A percentile compares a stretch with the other conserved stretches of the same genome.
These are phyloP conservation scores for Passalora sequoiae DNA, from an alignment of 2,329 filamentous ascomycete genomes.

Conservation along the genomic window DNA sequence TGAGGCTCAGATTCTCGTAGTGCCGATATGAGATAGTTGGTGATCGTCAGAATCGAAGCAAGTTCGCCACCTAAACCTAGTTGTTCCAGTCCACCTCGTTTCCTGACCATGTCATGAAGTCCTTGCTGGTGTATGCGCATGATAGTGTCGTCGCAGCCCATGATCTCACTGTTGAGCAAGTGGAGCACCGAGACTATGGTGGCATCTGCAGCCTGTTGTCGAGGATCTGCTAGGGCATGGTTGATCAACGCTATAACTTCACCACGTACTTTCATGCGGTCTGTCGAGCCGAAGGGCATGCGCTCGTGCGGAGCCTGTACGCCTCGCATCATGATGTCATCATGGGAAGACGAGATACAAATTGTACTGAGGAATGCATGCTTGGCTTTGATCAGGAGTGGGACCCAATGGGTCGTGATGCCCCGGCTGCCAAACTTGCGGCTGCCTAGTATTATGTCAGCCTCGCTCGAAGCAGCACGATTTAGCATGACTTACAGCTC, in stretches of 20 bases:
- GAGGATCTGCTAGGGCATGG: conserved; percentile 24
- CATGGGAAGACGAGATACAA: conserved; percentile 31
- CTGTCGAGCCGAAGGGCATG: conserved; percentile 16
- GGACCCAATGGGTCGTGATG: conserved; percentile 28
- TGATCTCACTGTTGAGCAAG: conserved; percentile 30
- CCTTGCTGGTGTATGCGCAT: conserved; percentile 28
- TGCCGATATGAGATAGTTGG: conserved; percentile 23
- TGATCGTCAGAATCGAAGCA: conserved; percentile 25
- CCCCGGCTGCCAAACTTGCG: conserved; percentile 26
- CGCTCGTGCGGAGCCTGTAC: conserved; percentile 17
- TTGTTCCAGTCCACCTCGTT: conserved; percentile 29
- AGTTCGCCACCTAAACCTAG: conserved; percentile 27
- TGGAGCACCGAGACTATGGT: conserved; percentile 33
- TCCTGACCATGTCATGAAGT: conserved; percentile 27
- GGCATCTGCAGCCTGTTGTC: conserved; percentile 24
- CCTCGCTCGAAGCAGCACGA: too few relatives aligned
- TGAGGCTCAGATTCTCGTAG: conserved; percentile 21
- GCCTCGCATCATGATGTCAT: conserved; percentile 31
- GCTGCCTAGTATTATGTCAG: conserved; percentile 24
- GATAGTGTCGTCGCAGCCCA: conserved; percentile 24
- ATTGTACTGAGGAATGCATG: conserved; percentile 32
- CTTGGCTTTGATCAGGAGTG: conserved; percentile 21
- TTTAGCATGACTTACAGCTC: conserved; percentile 22
- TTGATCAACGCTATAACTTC: conserved; percentile 28
- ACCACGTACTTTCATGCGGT: conserved; percentile 21